These are phyloP conservation scores for Suhomyces faveliae DNA, from an alignment of 805 yeast species.

Conservation along the genomic window DNA sequence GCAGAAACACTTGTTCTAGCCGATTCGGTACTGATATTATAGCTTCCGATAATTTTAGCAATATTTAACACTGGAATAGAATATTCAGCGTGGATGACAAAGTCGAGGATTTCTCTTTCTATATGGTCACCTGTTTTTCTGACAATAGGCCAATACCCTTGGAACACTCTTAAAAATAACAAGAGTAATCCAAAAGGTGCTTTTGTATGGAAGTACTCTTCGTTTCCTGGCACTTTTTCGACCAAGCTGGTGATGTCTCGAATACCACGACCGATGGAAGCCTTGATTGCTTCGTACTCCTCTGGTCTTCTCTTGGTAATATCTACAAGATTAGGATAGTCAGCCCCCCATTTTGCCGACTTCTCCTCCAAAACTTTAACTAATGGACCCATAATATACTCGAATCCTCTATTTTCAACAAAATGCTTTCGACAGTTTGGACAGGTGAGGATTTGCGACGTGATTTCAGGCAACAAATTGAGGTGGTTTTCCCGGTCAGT, in stretches of 20 bases:
- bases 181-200: conserved; percentile 38
- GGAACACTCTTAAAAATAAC: conserved; percentile 52
- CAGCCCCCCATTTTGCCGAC: conserved; percentile 36
- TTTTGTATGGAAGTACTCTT: not conserved
- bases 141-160: conserved; percentile 53
- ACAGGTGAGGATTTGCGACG: conserved; percentile 44
- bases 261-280: conserved; percentile 31
- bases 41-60: conserved; percentile 31
- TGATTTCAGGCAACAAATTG: conserved; percentile 29
- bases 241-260: conserved; percentile 27
- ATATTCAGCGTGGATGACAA: conserved; percentile 48
- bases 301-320: conserved; percentile 13
- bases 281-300: conserved; percentile 24
- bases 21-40: not conserved
- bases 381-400: conserved; percentile 48
- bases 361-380: conserved; percentile 41
- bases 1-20: not conserved
- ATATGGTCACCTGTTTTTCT: conserved; percentile 72
- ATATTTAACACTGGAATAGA: conserved; percentile 45
- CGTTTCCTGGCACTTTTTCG: not conserved
- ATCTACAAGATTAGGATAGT: conserved; percentile 30
- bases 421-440: conserved; percentile 42
- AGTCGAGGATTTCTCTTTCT: conserved; percentile 52
- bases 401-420: conserved; percentile 38
- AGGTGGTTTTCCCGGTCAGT: conserved; percentile 52